Evolutionary conservation across 768 basidiomycete species (phyloP).

Genomic region (Phallus indusiatus): DNA sequence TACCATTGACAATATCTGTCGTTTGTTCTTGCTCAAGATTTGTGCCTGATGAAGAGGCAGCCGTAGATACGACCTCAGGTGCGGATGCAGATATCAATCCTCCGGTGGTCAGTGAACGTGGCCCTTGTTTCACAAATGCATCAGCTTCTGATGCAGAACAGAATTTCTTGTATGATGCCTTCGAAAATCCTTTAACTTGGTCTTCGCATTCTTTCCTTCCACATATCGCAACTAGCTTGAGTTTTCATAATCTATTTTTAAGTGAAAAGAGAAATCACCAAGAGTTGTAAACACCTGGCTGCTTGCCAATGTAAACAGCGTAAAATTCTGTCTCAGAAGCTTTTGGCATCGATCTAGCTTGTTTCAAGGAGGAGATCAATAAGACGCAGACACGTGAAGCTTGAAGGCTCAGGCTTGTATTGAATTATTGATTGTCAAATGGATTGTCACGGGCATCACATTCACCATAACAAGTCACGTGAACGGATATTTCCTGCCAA

Average conservation of each 20-base stretch:
- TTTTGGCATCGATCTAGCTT: conserved; percentile 24
- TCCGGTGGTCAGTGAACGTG: background rate
- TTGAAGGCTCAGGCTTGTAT: too few relatives aligned
- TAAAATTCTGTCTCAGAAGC: conserved; percentile 45
- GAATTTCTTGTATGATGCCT: conserved; percentile 65
- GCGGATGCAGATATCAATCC: conserved; percentile 10
- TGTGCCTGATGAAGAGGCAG: conserved; percentile 5
- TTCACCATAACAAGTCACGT: too few relatives aligned
- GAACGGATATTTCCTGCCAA: too few relatives aligned
- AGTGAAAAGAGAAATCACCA: conserved; percentile 42
- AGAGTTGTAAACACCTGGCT: conserved; percentile 55
- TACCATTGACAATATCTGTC: background rate
- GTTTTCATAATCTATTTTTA: background rate
- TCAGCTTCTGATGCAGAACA: conserved; percentile 44
- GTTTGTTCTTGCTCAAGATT: background rate
- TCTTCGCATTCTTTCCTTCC: conserved; percentile 61
- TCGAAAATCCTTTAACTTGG: conserved; percentile 56
- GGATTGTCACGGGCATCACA: too few relatives aligned
- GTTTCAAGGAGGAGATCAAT: background rate
- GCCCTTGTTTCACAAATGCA: conserved; percentile 31
- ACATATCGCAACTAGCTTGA: background rate
- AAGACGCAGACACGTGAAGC: too few relatives aligned
- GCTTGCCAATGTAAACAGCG: conserved; percentile 58
- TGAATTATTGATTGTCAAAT: too few relatives aligned
- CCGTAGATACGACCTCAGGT: conserved; percentile 3